Base-by-base conservation (phyloP, 345 rosid genomes). In the Acer negundo region DNA sequence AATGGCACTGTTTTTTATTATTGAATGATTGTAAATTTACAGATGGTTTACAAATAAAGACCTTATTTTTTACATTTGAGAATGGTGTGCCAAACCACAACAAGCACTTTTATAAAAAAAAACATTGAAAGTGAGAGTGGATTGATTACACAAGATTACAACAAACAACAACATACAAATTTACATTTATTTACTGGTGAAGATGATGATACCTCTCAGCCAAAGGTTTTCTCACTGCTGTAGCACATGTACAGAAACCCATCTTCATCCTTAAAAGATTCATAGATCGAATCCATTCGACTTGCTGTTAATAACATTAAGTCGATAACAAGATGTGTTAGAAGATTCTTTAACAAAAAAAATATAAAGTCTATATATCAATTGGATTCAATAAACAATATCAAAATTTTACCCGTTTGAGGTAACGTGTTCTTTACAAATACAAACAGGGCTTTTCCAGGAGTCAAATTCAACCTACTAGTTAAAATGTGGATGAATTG, bases 171-270 rank as follows among this genome's bases (percentile, higher is more conserved):
- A 28, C 35, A 28, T 28, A 28, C 35, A 23, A 31, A 55, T 67
- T 11, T 67, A 76, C 71, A 67, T 13, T 56, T 38, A 40, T 69
- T 22, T 46, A 26, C 40, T 17, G 26, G 68, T 64, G 42, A 64
- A 58, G 70, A 59, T 63, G 53, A 20, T 26, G 28, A 26, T 55
- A 17, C 8, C 68, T 46, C 26, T 78, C 40, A 51, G 77, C 93
- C 91, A 19, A 91, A 93, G 53, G 97, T 91, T 80, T 93, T 90
- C 89, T 93, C 96, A 38, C 89, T 90, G 90, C 97, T 46, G 88
- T 93, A 93, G 72, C 92, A 86, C 97, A 93, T 87, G 79, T 95
- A 95, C 51, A 93, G 88, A 78, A 92, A 95, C 11, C 97, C 98
- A 76, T 95, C 97, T 35, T 90, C 92, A 1, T 93, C 98, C 87